Evolutionary conservation across 1,139 yeast genomes (phyloP), one percentile per base, ranked within the genome.

Genomic region (Meyerozyma sp.): DNA sequence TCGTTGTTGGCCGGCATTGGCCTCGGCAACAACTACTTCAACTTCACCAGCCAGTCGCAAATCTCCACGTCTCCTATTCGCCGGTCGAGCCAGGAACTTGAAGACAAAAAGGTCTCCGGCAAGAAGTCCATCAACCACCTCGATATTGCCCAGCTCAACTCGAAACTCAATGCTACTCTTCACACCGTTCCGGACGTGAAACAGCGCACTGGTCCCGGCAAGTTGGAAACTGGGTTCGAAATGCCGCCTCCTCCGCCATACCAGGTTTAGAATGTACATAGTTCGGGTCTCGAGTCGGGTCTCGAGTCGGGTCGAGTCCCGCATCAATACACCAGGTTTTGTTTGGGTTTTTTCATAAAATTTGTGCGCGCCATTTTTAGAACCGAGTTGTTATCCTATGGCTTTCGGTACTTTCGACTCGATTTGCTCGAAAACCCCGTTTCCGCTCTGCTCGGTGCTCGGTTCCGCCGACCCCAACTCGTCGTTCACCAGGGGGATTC

Each of bases 391-490:
- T 32, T 5, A 6, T 16, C 16, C 35, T 25, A 75, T 75, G 80
- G 56, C 63, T 3, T 84, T 88, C 60, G 95, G 96, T 16, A 79
- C 82, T 53, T 87, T 90, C 62, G 77, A 77, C 38, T 57, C 62
- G 13, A 73, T 90, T 42, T 90, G 98, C 64, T 58, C 70, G 35
- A 76, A 75, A 46, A 79, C 91, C 2, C 80, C 94, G 5, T 68
- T 89, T 42, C 96, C 97, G 8, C 65, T 90, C 44, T 90, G 97
- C 61, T 74, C 85, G 5, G 79, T 85, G 38, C 70, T 87, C 6
- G 80, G 77, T 39, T 48, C 73, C 4, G 44, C 65, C 51, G 53
- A 61, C 43, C 47, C 56, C 45, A 41, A 62, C 44, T 47, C 63
- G 41, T 53, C 53, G 45, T 62, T 77, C 50, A 52, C 59, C 14